Evolutionary conservation across 805 yeast genomes (phyloP), one percentile per base, ranked within the genome.

Genomic region (Hyphopichia homilentoma): DNA sequence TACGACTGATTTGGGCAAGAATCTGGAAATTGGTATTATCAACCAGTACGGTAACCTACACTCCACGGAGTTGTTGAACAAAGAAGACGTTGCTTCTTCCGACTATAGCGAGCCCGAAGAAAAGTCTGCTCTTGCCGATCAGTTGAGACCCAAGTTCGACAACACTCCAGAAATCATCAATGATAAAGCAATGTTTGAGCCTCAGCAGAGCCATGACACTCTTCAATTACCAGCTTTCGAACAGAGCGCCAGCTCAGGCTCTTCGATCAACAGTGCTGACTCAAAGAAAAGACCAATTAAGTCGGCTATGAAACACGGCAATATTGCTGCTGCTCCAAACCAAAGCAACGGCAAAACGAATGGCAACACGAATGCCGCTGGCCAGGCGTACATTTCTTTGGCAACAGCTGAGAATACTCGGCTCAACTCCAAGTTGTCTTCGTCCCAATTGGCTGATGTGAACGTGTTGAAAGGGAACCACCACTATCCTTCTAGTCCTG

Each of bases 381-480:
- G 73, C 17, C 73, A 70, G 38, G 87, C 84, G 0, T 81, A 81
- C 45, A 49, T 81, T 27, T 78, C 85, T 0, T 56, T 81, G 33
- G 71, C 89, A 1, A 84, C 93, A 0, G 89, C 89, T 1, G 88
- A 83, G 48, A 84, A 84, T 52, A 84, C 93, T 0, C 68, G 88
- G 37, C 50, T 81, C 35, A 84, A 84, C 56, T 82, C 90, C 1
- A 71, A 73, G 38, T 52, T 77, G 48, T 68, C 79, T 5, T 45
- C 71, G 0, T 43, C 65, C 4, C 60, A 66, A 31, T 57, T 68
- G 40, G 38, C 34, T 17, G 62, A 57, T n/a, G 16, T 39, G 16
- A 36, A 38, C 18, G 34, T 38, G 12, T 19, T 25, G 12, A 27
- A 27, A 27, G 20, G 21, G n/a, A 16, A 11, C 11, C 20, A 27